These are phyloP conservation scores for Serendipita sp. DNA, from an alignment of 768 basidiomycete species.

Conservation along the genomic window DNA sequence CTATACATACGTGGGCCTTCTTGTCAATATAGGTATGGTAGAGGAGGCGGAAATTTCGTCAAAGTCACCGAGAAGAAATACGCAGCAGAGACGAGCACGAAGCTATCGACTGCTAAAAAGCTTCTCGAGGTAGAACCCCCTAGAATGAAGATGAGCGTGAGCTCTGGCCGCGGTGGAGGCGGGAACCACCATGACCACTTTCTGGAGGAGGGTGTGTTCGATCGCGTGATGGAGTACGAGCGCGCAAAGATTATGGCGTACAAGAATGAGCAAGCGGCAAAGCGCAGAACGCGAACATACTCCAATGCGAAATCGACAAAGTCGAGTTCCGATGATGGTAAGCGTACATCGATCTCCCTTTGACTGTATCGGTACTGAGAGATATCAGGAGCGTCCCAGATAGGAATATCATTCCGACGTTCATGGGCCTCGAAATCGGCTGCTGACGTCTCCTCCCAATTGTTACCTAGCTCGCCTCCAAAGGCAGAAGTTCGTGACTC, in stretches of 20 bases:
- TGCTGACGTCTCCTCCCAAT: not conserved
- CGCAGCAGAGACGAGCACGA: not conserved
- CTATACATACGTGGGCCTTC: not conserved
- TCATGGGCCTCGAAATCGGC: constrained; percentile 2
- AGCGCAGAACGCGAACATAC: not conserved
- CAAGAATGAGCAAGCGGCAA: not conserved
- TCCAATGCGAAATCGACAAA: not conserved
- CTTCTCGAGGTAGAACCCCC: not conserved
- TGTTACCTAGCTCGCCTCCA: not conserved
- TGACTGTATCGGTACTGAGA: not conserved
- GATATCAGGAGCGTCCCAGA: not conserved
- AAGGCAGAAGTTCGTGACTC: not conserved
- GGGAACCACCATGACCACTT: not conserved
- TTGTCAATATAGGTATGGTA: not conserved
- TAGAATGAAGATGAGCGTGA: not conserved
- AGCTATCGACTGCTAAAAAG: not conserved
- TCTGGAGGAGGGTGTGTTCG: not conserved
- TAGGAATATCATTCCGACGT: not conserved
- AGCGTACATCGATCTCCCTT: not conserved
- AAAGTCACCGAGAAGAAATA: not conserved
- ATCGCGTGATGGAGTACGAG: constrained; percentile 1
- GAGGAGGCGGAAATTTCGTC: not conserved
- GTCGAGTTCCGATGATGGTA: constrained; percentile 1
- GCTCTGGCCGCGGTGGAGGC: not conserved
- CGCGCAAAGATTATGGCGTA: not conserved